Conservation (phyloP, 768 basidiomycete genomes). For the Naematelia aurantialba region DNA sequence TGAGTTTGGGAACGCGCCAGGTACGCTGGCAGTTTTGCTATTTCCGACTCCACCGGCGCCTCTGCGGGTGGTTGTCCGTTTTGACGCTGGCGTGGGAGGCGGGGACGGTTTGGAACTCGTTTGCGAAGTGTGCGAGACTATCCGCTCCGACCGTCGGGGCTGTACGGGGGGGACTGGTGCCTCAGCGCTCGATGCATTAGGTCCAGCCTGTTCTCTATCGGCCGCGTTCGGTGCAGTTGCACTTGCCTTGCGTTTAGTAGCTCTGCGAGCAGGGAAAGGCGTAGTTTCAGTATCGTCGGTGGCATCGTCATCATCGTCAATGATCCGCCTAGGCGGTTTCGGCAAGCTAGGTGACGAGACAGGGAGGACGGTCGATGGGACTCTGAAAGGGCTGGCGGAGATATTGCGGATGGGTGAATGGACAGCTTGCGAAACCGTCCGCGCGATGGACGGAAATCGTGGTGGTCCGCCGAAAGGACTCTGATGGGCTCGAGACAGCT, state of each 20-base stretch:
- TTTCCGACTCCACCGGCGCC: background rate
- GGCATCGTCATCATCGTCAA: constrained; percentile 37
- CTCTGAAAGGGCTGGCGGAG: constrained; percentile 36
- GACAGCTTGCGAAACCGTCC: constrained; percentile 6
- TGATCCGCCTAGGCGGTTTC: constrained; percentile 21
- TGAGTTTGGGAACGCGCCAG: background rate
- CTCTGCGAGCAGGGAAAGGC: background rate
- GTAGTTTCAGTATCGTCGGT: constrained; percentile 4
- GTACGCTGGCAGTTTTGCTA: background rate
- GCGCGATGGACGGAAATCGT: constrained; percentile 19
- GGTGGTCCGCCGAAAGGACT: constrained; percentile 42
- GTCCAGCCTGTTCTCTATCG: background rate
- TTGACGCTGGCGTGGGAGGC: background rate
- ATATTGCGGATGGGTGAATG: constrained; percentile 13
- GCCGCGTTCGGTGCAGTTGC: background rate
- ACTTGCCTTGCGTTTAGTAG: background rate
- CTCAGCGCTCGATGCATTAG: too few species aligned
- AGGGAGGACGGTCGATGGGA: constrained; percentile 10
- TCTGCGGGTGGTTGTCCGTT: background rate
- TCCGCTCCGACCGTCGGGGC: background rate
- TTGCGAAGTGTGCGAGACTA: background rate
- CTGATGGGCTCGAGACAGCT: constrained; percentile 5
- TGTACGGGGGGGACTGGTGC: background rate
- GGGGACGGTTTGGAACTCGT: background rate
- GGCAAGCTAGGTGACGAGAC: constrained; percentile 8